Evolutionary conservation across 1,284 basidiomycete species (phyloP), one percentile per base, ranked within the genome.

Genomic region (Termitomyces sp.): DNA sequence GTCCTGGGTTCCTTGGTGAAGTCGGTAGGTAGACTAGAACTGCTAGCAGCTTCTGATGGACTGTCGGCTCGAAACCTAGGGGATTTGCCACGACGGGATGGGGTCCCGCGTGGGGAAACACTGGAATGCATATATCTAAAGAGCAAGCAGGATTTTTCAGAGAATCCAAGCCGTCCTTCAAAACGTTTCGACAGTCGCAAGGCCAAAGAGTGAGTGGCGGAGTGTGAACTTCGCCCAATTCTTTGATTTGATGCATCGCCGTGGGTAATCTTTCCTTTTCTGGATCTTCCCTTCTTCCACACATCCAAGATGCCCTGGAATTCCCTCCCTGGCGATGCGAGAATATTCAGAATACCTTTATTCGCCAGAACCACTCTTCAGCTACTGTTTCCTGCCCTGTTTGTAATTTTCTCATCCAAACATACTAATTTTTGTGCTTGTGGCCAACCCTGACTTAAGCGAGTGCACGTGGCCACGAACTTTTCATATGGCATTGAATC

Each of bases 61-160:
- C 69, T 70, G 62, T 76, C 74, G 57, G 72, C 72, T 61, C 69
- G 69, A 69, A 78, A 73, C 66, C 74, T 73, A 55, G 80, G 78
- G 50, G 81, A 80, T 73, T 77, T 78, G 57, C 79, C 80, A 56
- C 81, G 73, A 65, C 81, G 78, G 63, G 79, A 76, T 62, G 81
- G 77, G 51, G 78, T 78, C 54, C 79, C 80, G 60, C 81, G 76
- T 64, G 78, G 73, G 62, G 73, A 71, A 58, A 71, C 61, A 51
- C 72, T 70, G 57, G 73, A 70, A 56, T 77, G 75, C 78, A 81
- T 80, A 58, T 62, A 64, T 58, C 62, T 58, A 53, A 33, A 48
- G 56, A 48, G 47, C 54, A 58, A 67, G 58, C 62, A 55, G 61
- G 66, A 64, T 72, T 73, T 71, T 50, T 65, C 61, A 62, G 57